phyloP scores from a whole-genome alignment of 768 basidiomycete genomes.

The Leccinellum rugosiceps region DNA sequence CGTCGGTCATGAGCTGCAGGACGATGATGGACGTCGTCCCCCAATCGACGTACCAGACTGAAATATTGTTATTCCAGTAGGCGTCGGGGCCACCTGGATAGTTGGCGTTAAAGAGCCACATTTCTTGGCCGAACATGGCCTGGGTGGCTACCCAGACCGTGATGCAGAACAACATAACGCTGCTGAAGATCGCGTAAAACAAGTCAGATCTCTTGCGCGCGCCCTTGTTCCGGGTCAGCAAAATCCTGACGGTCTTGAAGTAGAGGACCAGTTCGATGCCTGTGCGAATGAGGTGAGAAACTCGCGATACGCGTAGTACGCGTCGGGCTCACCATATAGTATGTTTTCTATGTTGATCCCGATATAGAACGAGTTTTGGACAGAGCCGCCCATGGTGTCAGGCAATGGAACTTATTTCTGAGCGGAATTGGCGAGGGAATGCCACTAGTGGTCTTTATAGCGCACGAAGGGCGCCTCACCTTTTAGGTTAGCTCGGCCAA shows the following conservation, averaged over 20 bases:
- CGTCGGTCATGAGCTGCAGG: constrained; percentile 37
- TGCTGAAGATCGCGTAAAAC: constrained; percentile 28
- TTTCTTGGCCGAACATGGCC: constrained; percentile 25
- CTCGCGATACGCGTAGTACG: neutral
- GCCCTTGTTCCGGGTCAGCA: constrained; percentile 2
- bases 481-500: neutral
- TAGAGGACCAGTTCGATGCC: constrained; percentile 26
- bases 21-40: constrained; percentile 24
- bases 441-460: constrained; percentile 3
- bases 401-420: neutral
- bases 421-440: neutral
- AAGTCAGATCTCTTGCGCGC: constrained; percentile 5
- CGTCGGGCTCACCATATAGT: constrained; percentile 19
- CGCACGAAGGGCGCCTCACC: neutral
- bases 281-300: neutral
- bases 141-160: constrained; percentile 28
- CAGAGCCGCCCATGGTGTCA: neutral
- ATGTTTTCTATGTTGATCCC: constrained; percentile 18
- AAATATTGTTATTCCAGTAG: constrained; percentile 27
- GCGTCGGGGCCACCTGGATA: constrained; percentile 35
- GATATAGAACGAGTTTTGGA: constrained; percentile 15
- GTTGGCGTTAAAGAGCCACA: constrained; percentile 35
- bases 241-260: constrained; percentile 16
- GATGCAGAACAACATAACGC: constrained; percentile 23
- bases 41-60: constrained; percentile 28